phyloP scores from a whole-genome alignment of 108 stramenopile genomes.

The Aureococcus anophagefferens region DNA sequence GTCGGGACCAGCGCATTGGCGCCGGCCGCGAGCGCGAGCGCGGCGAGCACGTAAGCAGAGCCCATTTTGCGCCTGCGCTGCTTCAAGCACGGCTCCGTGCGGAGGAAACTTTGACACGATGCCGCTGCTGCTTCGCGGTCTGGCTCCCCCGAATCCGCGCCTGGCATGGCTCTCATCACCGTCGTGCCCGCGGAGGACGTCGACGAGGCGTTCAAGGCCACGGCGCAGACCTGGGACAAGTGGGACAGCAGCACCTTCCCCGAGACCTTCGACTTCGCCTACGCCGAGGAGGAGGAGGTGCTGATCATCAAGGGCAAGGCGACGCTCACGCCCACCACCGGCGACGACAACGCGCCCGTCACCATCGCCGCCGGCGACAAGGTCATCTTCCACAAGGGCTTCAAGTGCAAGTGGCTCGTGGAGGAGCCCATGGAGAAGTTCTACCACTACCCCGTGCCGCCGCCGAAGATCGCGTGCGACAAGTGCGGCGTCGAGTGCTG shows the following conservation, averaged over 20 bases:
- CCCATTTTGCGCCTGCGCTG: no score
- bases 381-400: slow-evolving; percentile 18
- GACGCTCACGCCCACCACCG: slow-evolving; percentile 11
- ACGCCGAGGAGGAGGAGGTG: slow-evolving; percentile 6
- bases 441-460: slow-evolving; percentile 7
- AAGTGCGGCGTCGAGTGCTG: slow-evolving; percentile 6
- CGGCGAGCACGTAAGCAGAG: no score
- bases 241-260: slow-evolving; percentile 11
- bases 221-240: slow-evolving; percentile 12
- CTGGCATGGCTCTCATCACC: slow-evolving; percentile 12
- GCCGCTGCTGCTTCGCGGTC: no score
- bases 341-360: slow-evolving; percentile 2
- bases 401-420: slow-evolving; percentile 5
- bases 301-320: slow-evolving; percentile 9
- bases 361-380: slow-evolving; percentile 11
- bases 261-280: slow-evolving; percentile 8
- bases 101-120: no score
- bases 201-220: slow-evolving; percentile 4
- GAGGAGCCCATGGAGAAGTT: slow-evolving; percentile 12
- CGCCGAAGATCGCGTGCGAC: slow-evolving; percentile 12
- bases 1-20: no score
- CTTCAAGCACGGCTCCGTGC: no score
- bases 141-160: no score
- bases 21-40: no score
- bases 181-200: neutral